Conservation (phyloP, 2,329 filamentous ascomycete species). For the Fusarium euwallaceae region DNA sequence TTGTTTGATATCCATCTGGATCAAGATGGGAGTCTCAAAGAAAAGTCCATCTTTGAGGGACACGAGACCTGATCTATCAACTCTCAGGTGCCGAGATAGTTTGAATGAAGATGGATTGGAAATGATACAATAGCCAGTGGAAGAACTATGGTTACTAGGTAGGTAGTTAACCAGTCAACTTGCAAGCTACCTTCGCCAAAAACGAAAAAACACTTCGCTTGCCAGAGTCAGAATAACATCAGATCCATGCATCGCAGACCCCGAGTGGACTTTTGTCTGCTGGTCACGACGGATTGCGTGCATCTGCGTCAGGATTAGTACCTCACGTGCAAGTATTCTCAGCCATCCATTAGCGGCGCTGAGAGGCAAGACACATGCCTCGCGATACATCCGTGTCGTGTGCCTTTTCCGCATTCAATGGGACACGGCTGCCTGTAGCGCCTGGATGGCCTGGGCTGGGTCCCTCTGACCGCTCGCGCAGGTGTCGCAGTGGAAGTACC, state of each 20-base stretch:
- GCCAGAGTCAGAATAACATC: not conserved
- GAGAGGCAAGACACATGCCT: not conserved
- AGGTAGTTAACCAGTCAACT: not conserved
- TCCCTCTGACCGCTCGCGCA: slow-evolving; percentile 41
- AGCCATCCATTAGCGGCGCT: not conserved
- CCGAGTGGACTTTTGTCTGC: slow-evolving; percentile 1
- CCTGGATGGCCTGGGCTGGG: slow-evolving; percentile 32
- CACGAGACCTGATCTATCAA: slow-evolving; percentile 30
- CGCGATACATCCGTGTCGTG: slow-evolving; percentile 35
- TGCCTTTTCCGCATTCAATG: slow-evolving; percentile 34
- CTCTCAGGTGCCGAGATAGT: slow-evolving; percentile 5
- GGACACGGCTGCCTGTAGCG: slow-evolving; percentile 37
- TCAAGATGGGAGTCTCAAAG: slow-evolving; percentile 20
- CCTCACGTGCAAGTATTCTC: slow-evolving; percentile 39
- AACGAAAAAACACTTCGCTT: not conserved
- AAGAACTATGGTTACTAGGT: no score
- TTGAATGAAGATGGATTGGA: not conserved
- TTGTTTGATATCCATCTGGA: slow-evolving; percentile 6
- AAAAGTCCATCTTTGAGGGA: slow-evolving; percentile 15
- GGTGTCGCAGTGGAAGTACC: slow-evolving; percentile 12
- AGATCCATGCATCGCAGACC: slow-evolving; percentile 8
- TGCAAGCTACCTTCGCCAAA: not conserved
- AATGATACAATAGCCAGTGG: not conserved
- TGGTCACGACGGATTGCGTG: slow-evolving; percentile 19
- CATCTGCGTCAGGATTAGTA: slow-evolving; percentile 18